Evolutionary conservation across 163 green algal genomes (phyloP), one percentile per base, ranked within the genome.

Genomic region (Scenedesmus sp.): DNA sequence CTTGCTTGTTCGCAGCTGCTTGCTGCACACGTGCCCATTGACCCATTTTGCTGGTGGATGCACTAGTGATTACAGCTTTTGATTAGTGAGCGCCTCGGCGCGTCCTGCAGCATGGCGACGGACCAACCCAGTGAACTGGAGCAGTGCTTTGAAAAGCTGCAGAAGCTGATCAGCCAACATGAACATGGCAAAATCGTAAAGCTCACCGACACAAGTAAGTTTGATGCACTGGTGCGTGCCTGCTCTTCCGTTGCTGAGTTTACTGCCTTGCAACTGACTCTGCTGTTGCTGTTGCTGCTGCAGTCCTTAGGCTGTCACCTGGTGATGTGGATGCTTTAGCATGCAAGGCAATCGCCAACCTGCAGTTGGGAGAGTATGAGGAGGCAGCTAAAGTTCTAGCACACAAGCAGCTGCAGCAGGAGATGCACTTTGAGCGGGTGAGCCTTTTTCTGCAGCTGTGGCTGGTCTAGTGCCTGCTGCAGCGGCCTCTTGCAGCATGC

Each of bases 381-480:
- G 94, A 96, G 56, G 96, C 96, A 2, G 87, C 97, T 6, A 91
- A 92, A 26, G 62, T 94, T 9, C 77, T 97, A 10, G 73, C 93
- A 0, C 86, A 84, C 66, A 94, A 90, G 76, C 56, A 84, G 5
- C 85, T 96, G 26, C 86, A 85, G 15, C 34, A 82, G 15, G n/a
- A 84, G 52, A 93, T 98, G 88, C 88, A 90, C 5, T 99, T 97
- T 93, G 96, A 99, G 88, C 94, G 97, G 95, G 96, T 97, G 70
- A 0, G 70, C 34, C 34, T 46, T 46, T 46, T 46, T 46, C 34
- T 46, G 34, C 34, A 46, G 34, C 34, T 46, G 34, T 46, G 34
- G 34, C 34, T 64, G 77, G 23, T 76, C 66, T 3, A 26, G 66
- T 10, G 8, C 8, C 8, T 64, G 59, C 66, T 76, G 66, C 66